Evolutionary conservation across 768 basidiomycete species (phyloP).

Genomic region (Phylloporus rhodoxanthus): DNA sequence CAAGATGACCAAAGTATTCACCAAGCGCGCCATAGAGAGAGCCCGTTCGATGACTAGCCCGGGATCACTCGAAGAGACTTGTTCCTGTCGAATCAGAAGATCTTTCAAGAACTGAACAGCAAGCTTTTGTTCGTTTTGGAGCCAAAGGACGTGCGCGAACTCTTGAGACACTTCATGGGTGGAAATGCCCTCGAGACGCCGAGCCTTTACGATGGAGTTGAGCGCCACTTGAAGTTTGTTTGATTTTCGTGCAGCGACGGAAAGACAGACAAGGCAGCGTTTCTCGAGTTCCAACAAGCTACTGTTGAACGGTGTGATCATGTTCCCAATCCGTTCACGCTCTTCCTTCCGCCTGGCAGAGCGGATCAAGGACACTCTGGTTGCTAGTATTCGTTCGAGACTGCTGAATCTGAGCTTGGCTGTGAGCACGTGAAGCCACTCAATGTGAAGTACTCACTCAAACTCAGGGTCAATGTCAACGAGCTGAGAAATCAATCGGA

Average conservation of each 20-base stretch:
- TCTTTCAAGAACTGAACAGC: slow-evolving; percentile 70
- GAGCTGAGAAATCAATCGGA: slow-evolving; percentile 39
- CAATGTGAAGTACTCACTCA: slow-evolving; percentile 46
- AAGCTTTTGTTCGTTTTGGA: slow-evolving; percentile 74
- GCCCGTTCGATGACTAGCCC: slow-evolving; percentile 29
- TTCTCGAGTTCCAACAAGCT: slow-evolving; percentile 58
- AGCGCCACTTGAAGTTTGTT: slow-evolving; percentile 75
- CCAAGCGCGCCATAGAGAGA: slow-evolving; percentile 58
- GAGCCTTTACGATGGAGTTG: slow-evolving; percentile 77
- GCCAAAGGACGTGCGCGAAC: slow-evolving; percentile 87
- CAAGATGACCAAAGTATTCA: slow-evolving; percentile 31
- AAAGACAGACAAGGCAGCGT: slow-evolving; percentile 64
- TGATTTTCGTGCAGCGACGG: slow-evolving; percentile 60
- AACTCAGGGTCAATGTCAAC: slow-evolving; percentile 48
- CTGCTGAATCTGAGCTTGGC: slow-evolving; percentile 54
- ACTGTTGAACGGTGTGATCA: slow-evolving; percentile 48
- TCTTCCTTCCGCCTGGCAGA: slow-evolving; percentile 66
- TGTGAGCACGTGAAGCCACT: slow-evolving; percentile 7
- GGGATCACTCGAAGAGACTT: slow-evolving; percentile 8
- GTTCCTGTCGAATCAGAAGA: slow-evolving; percentile 19
- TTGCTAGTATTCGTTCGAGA: slow-evolving; percentile 74
- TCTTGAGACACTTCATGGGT: slow-evolving; percentile 65
- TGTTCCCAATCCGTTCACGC: slow-evolving; percentile 68
- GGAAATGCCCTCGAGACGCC: slow-evolving; percentile 45
- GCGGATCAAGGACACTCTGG: slow-evolving; percentile 74